These are phyloP conservation scores for Pezicula radicicola DNA, from an alignment of 2,329 filamentous ascomycete genomes.

Conservation along the genomic window DNA sequence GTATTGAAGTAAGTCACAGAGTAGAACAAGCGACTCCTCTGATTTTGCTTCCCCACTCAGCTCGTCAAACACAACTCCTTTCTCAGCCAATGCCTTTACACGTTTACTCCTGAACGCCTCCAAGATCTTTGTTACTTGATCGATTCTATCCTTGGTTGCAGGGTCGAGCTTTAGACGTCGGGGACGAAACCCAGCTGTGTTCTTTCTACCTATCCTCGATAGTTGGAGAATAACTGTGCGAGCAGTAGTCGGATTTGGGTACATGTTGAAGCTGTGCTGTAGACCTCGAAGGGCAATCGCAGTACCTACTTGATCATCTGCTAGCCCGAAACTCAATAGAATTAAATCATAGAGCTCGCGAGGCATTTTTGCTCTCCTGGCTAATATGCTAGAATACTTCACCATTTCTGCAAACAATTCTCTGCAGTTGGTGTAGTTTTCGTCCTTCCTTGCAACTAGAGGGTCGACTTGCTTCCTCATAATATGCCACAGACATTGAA, in stretches of 20 bases:
- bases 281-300: slow-evolving; percentile 46
- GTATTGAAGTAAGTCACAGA: slow-evolving; percentile 24
- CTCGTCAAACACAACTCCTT: slow-evolving; percentile 24
- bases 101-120: slow-evolving; percentile 34
- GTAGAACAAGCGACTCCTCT: slow-evolving; percentile 26
- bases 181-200: slow-evolving; percentile 23
- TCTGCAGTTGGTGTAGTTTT: slow-evolving; percentile 10
- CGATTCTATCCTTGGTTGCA: slow-evolving; percentile 40
- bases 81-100: slow-evolving; percentile 16
- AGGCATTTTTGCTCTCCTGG: slow-evolving; percentile 35
- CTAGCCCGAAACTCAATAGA: slow-evolving; percentile 46
- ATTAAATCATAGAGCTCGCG: slow-evolving; percentile 49
- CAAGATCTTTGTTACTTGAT: slow-evolving; percentile 40
- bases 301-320: slow-evolving; percentile 43
- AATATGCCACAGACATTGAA: slow-evolving; percentile 24
- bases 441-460: slow-evolving; percentile 3
- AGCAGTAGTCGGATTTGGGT: slow-evolving; percentile 42
- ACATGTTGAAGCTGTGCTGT: slow-evolving; percentile 37
- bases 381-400: slow-evolving; percentile 33
- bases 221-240: slow-evolving; percentile 46
- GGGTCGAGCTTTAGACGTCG: slow-evolving; percentile 36
- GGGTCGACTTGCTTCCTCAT: slow-evolving; percentile 22
- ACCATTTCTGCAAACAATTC: slow-evolving; percentile 45
- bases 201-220: slow-evolving; percentile 33
- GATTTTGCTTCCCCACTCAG: slow-evolving; percentile 20